These are phyloP conservation scores for Entomortierella beljakovae DNA, from an alignment of 192 early-diverging fungal genomes.

Conservation along the genomic window DNA sequence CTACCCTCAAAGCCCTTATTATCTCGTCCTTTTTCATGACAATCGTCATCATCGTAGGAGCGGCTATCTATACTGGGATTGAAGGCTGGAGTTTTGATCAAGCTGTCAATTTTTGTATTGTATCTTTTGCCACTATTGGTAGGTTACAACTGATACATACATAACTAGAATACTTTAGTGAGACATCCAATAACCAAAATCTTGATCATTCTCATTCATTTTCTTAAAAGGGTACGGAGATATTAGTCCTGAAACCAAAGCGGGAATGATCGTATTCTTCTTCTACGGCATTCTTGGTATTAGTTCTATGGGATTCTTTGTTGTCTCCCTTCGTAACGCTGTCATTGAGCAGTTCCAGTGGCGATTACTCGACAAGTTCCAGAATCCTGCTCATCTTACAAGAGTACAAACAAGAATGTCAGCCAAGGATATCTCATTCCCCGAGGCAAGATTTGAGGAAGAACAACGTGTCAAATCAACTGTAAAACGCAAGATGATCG, in stretches of 20 bases:
- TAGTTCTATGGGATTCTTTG: constrained; percentile 49
- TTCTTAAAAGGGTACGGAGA: constrained; percentile 39
- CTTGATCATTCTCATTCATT: not conserved
- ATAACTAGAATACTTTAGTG: too few species aligned
- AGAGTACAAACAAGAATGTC: constrained; percentile 55
- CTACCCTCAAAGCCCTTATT: constrained; percentile 47
- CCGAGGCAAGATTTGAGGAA: constrained; percentile 33
- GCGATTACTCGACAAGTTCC: constrained; percentile 40
- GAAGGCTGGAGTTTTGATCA: constrained; percentile 49
- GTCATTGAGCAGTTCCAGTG: constrained; percentile 54
- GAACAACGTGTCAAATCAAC: constrained; percentile 36
- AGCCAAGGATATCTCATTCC: constrained; percentile 45
- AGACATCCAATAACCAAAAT: too few species aligned
- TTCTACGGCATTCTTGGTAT: constrained; percentile 40
- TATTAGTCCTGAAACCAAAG: constrained; percentile 30
- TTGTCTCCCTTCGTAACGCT: constrained; percentile 49
- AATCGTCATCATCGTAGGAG: constrained; percentile 47
- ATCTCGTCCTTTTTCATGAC: constrained; percentile 54
- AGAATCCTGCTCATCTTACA: constrained; percentile 41
- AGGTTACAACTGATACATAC: not conserved
- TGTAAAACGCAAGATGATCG: constrained; percentile 48
- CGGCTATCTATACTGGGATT: constrained; percentile 38
- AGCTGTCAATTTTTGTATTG: constrained; percentile 53
- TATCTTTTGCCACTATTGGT: constrained; percentile 55
- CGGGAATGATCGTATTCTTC: constrained; percentile 38